Percentiles rank a stretch among this genome's conserved stretches.
Conservation (phyloP, 169 alveolate genomes). For the Pseudocohnilembus persalinus region DNA sequence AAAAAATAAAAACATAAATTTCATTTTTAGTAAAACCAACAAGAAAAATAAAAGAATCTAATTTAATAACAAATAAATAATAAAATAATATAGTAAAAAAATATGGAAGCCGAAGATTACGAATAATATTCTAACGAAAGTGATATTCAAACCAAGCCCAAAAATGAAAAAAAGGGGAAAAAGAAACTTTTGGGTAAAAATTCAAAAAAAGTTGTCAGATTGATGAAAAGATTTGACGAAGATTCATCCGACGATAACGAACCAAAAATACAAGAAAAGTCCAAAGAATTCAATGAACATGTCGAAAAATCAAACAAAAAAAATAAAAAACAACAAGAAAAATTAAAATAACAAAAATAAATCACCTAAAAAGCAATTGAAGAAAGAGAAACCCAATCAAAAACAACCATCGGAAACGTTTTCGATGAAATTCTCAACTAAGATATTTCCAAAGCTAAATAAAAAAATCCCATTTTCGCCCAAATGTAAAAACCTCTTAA, state of each 20-base stretch:
- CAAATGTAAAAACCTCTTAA: constrained; percentile 19
- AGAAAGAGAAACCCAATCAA: background rate
- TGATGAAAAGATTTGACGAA: constrained; percentile 21
- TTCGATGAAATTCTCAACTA: constrained; percentile 1
- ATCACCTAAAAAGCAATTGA: background rate
- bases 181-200: constrained; percentile 9
- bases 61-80: too few species aligned
- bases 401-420: constrained; percentile 1
- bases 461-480: constrained; percentile 14
- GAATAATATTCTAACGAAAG: background rate
- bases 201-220: constrained; percentile 10
- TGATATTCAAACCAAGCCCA: background rate
- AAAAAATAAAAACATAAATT: too few species aligned
- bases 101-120: background rate
- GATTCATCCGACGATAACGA: constrained; percentile 18
- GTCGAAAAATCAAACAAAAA: constrained; percentile 1
- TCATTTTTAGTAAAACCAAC: background rate
- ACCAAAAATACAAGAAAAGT: background rate
- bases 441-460: background rate
- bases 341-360: background rate
- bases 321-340: background rate
- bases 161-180: constrained; percentile 8
- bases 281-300: background rate
- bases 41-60: too few species aligned
- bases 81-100: too few species aligned